These are phyloP conservation scores for Aureobasidium melanogenum DNA, from an alignment of 2,329 filamentous ascomycete species.

Conservation along the genomic window DNA sequence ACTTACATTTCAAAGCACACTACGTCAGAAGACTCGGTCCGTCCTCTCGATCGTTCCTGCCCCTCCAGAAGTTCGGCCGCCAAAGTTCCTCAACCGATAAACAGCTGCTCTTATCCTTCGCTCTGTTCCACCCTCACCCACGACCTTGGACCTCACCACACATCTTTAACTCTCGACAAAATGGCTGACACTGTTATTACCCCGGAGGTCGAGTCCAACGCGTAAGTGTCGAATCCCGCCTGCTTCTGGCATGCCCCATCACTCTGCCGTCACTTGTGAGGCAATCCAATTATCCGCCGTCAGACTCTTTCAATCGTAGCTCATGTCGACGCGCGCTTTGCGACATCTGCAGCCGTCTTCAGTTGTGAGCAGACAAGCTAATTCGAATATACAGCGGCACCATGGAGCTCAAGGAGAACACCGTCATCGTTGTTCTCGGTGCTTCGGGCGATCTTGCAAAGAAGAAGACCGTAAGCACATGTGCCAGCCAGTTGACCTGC, in stretches of 20 bases:
- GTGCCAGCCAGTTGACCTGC: neutral
- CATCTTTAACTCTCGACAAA: slow-evolving; percentile 6
- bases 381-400: slow-evolving; percentile 45
- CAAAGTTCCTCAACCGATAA: slow-evolving; percentile 10
- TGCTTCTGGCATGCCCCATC: neutral
- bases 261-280: neutral
- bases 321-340: neutral
- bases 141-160: neutral
- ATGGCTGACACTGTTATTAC: slow-evolving; percentile 43
- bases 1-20: slow-evolving; percentile 4
- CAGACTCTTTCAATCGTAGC: neutral
- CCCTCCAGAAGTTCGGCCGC: slow-evolving; percentile 10
- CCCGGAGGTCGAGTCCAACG: slow-evolving; percentile 36
- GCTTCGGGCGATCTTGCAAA: slow-evolving; percentile 97
- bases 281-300: neutral
- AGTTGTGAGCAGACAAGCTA: neutral
- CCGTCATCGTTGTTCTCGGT: slow-evolving; percentile 89
- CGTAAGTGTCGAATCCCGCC: slow-evolving; percentile 29
- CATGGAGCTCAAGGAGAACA: slow-evolving; percentile 97
- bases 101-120: slow-evolving; percentile 5
- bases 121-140: slow-evolving; percentile 5
- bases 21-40: slow-evolving; percentile 3
- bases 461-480: slow-evolving; percentile 84
- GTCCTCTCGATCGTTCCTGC: slow-evolving; percentile 6
- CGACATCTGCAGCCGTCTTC: neutral